These are phyloP conservation scores for Leishmania tropica DNA, from an alignment of 208 protist genomes.

Conservation along the genomic window DNA sequence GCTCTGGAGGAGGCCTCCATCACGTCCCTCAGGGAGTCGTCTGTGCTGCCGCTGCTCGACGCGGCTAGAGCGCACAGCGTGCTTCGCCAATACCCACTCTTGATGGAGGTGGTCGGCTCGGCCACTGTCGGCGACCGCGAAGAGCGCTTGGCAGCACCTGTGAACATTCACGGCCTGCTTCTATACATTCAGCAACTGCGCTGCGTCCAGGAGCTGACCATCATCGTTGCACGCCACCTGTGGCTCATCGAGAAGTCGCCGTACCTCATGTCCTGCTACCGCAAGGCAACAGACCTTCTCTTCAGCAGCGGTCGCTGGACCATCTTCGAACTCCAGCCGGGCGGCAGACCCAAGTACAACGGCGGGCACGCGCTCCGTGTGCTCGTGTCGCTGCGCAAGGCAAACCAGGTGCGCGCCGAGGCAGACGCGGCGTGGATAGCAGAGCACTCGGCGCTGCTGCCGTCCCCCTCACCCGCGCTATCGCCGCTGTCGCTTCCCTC, in stretches of 20 bases:
- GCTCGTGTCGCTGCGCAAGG: conserved; percentile 55
- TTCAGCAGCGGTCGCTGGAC: conserved; percentile 80
- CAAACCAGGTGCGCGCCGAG: conserved; percentile 30
- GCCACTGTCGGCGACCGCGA: neutral
- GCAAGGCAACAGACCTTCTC: conserved; percentile 62
- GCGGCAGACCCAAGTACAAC: conserved; percentile 49
- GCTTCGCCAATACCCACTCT: conserved; percentile 38
- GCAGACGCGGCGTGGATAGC: conserved; percentile 29
- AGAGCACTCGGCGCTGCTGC: conserved; percentile 11
- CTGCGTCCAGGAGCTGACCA: conserved; percentile 65
- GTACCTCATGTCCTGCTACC: conserved; percentile 64
- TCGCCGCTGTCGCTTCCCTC: neutral
- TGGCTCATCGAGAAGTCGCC: conserved; percentile 63
- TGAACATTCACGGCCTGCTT: conserved; percentile 21
- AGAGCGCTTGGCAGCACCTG: neutral
- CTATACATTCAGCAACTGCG: conserved; percentile 78
- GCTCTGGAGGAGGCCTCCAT: conserved; percentile 55
- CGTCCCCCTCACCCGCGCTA: neutral
- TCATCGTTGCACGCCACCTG: conserved; percentile 67
- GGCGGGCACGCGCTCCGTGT: conserved; percentile 39
- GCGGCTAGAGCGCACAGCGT: conserved; percentile 26
- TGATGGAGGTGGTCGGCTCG: conserved; percentile 12
- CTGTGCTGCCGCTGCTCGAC: conserved; percentile 31
- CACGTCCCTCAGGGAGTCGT: conserved; percentile 33
- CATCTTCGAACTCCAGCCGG: conserved; percentile 73